Evolutionary conservation across 2,329 filamentous ascomycete genomes (phyloP), one percentile per base, ranked within the genome.

Genomic region (Penicillium sclerotiorum): DNA sequence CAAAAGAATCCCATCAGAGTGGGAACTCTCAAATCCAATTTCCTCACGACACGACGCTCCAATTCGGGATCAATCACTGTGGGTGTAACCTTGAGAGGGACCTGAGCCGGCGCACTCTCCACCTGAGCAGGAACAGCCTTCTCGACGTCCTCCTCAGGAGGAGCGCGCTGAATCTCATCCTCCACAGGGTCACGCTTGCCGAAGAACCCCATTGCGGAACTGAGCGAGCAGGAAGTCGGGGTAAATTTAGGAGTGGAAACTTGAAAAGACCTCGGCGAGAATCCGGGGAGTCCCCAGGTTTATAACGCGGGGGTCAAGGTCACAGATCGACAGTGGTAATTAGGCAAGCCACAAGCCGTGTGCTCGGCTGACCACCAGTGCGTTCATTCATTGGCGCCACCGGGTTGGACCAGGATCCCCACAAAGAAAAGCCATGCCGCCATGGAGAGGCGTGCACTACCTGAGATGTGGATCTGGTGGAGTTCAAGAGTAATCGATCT

Each of bases 1-100:
- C 72, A 75, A 49, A 75, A 61, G 45, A 71, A 72, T 2, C 59
- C 70, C 43, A 72, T 54, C 21, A 74, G 56, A 0, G 64, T 65
- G 4, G 69, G 69, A 15, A 74, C 57, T 27, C 64, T 60, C 44
- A 48, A 53, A 43, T 74, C 72, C 44, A 74, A 38, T 50, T 74
- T 74, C 11, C 65, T 61, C 37, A 74, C 43, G 3, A 74, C 59
- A 12, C 65, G 63, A 22, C 58, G 59, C 52, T 74, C 72, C 18
- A 72, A 27, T 21, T 57, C 61, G 8, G 68, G 67, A 40, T 73
- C 68, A 40, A 73, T 68, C 3, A 46, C 11, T 41, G 53, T 21
- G 8, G 53, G 36, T 7, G 36, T 27, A 5, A 32, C 3, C 9
- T 52, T 20, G n/a, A 45, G 32, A 8, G 58, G 51, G 3, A 56